Conservation (phyloP, 306 rosid genomes). For the Medicago ruthenica region DNA sequence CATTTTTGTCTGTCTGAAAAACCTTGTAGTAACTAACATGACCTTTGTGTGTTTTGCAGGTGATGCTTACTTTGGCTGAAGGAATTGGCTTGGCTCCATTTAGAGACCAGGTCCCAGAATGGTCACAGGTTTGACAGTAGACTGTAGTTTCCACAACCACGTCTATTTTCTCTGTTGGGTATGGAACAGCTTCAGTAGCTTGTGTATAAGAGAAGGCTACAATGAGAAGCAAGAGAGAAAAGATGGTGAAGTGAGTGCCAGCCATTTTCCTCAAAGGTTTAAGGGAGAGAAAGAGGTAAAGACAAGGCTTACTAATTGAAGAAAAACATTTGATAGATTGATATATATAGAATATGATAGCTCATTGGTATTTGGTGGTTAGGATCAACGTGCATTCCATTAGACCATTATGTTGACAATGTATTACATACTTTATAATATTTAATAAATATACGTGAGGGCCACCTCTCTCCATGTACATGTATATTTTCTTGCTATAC, state of each 20-base stretch:
- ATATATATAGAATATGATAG: slow-evolving; percentile 40
- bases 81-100: slow-evolving; percentile 70
- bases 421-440: slow-evolving; percentile 24
- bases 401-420: slow-evolving; percentile 44
- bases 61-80: slow-evolving; percentile 75
- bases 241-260: slow-evolving; percentile 36
- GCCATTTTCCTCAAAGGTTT: slow-evolving; percentile 58
- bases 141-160: slow-evolving; percentile 80
- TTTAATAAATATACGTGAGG: slow-evolving; percentile 53
- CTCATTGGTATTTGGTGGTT: slow-evolving; percentile 19
- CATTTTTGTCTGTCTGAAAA: slow-evolving; percentile 64
- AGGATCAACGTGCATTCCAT: slow-evolving; percentile 63
- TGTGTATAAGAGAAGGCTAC: slow-evolving; percentile 49
- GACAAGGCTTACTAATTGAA: slow-evolving; percentile 26
- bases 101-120: slow-evolving; percentile 74
- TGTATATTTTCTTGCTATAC: slow-evolving; percentile 8
- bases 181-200: slow-evolving; percentile 37
- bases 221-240: slow-evolving; percentile 53
- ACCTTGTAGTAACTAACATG: slow-evolving; percentile 80
- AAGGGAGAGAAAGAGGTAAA: slow-evolving; percentile 24
- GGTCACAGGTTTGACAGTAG: slow-evolving; percentile 85
- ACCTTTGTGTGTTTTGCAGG: slow-evolving; percentile 73
- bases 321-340: slow-evolving; percentile 36
- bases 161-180: slow-evolving; percentile 43
- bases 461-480: slow-evolving; percentile 44